A percentile compares a stretch with the other conserved stretches of the same genome.
Conservation (phyloP, 495 filamentous ascomycete species). For the Annulohypoxylon moriforme region DNA sequence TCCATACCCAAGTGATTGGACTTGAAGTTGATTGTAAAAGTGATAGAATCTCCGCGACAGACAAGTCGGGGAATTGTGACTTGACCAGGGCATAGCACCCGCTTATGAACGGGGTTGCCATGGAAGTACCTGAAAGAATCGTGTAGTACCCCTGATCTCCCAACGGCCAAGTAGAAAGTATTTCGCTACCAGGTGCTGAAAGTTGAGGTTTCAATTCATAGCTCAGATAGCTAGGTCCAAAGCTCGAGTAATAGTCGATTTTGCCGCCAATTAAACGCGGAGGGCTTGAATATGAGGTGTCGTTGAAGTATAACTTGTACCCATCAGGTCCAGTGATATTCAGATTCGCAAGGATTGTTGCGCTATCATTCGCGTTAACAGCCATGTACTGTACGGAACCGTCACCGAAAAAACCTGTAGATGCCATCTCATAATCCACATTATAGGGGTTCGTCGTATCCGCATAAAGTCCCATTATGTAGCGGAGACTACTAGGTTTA, state of each 20-base stretch:
- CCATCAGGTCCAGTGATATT: constrained; percentile 20
- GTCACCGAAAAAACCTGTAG: constrained; percentile 27
- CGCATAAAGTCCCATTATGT: constrained; percentile 35
- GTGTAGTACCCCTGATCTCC: constrained; percentile 39
- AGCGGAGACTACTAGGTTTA: constrained; percentile 5
- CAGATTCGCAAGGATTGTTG: constrained; percentile 13
- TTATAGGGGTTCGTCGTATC: constrained; percentile 30
- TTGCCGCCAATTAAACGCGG: constrained; percentile 18
- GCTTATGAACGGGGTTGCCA: constrained; percentile 46
- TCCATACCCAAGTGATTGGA: constrained; percentile 34
- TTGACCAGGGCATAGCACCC: constrained; percentile 47
- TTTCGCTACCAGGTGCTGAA: constrained; percentile 37
- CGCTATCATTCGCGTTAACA: constrained; percentile 15
- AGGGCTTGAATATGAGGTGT: constrained; percentile 31
- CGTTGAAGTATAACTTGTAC: constrained; percentile 36
- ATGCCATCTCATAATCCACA: constrained; percentile 33
- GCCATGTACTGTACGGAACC: constrained; percentile 33
- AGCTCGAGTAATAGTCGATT: constrained; percentile 41
- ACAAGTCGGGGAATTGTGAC: constrained; percentile 38
- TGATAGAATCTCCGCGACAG: constrained; percentile 35
- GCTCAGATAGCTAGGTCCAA: constrained; percentile 30
- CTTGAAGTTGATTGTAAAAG: constrained; percentile 43
- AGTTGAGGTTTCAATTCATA: constrained; percentile 41
- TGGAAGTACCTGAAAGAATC: constrained; percentile 44
- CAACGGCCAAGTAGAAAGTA: constrained; percentile 43